Conservation (phyloP, 139 green algal species). For the Chlamydomonas schloesseri region DNA sequence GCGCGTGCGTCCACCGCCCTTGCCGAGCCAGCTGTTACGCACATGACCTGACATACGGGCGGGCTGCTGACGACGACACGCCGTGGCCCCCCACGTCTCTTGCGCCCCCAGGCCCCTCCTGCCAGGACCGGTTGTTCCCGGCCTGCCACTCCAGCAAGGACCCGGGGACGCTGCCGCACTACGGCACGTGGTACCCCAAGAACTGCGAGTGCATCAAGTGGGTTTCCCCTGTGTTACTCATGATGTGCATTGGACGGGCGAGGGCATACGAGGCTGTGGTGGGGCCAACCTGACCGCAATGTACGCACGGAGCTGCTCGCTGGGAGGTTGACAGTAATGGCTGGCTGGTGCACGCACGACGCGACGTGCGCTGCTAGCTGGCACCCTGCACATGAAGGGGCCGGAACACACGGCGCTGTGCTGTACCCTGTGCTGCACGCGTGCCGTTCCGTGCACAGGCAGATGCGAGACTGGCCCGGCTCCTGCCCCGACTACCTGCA, state of each 20-base stretch:
- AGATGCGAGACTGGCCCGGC: not conserved
- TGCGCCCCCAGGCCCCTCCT: conserved; percentile 7
- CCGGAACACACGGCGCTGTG: too few species aligned
- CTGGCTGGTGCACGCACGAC: too few species aligned
- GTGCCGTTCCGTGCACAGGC: not conserved
- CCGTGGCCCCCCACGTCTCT: not conserved
- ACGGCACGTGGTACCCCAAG: conserved; percentile 32
- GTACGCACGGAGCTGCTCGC: too few species aligned
- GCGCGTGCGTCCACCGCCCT: not conserved
- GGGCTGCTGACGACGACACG: not conserved
- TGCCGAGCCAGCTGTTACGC: not conserved
- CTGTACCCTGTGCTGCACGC: not conserved
- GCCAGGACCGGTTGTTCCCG: conserved; percentile 22
- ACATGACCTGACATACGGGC: not conserved
- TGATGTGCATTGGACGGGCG: too few species aligned
- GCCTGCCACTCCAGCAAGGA: conserved; percentile 30
- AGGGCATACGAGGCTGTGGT: not conserved
- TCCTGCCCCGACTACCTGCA: conserved; percentile 12
- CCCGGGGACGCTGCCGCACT: not conserved
- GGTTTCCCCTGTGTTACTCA: not conserved
- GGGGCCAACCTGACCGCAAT: not conserved
- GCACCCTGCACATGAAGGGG: not conserved
- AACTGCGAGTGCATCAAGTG: not conserved
- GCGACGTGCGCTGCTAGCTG: too few species aligned
- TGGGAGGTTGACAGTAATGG: too few species aligned